A percentile compares a stretch with the other conserved stretches of the same genome.
phyloP scores from a whole-genome alignment of 1,284 basidiomycete genomes.

The Kwoniella shivajii region DNA sequence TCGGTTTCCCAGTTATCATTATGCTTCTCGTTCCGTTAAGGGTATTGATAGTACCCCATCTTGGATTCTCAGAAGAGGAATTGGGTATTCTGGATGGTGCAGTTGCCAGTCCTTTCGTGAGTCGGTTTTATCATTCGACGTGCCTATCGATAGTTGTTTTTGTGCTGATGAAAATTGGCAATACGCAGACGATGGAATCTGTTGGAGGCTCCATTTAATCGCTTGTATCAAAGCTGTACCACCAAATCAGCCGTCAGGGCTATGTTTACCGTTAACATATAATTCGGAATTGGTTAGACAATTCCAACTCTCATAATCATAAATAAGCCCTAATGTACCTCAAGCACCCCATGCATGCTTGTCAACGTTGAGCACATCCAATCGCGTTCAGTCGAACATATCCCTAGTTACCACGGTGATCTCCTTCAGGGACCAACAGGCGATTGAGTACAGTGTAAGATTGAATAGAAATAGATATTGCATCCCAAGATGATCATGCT shows the following conservation, averaged over 20 bases:
- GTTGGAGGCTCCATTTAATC: conserved; percentile 52
- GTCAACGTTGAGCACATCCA: not conserved
- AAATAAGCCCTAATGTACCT: no score
- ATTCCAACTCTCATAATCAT: no score
- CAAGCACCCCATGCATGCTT: no score
- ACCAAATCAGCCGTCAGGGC: no score
- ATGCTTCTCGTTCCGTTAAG: conserved; percentile 83
- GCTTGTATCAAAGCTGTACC: not conserved
- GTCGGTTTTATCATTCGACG: conserved; percentile 51
- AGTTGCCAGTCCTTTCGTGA: conserved; percentile 68
- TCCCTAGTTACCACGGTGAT: not conserved
- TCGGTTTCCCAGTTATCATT: conserved; percentile 90
- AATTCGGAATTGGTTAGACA: no score
- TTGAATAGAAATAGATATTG: not conserved
- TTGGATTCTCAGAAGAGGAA: conserved; percentile 80
- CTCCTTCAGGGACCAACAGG: no score
- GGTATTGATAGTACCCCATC: conserved; percentile 68
- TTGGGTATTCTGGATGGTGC: conserved; percentile 83
- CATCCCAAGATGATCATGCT: conserved; percentile 5
- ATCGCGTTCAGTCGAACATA: not conserved
- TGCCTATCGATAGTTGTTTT: not conserved
- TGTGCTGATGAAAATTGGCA: not conserved
- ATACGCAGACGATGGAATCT: conserved; percentile 58
- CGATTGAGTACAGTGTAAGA: no score
- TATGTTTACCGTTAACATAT: no score